These are phyloP conservation scores for Termitomyces sp. DNA, from an alignment of 768 basidiomycete species.

Conservation along the genomic window DNA sequence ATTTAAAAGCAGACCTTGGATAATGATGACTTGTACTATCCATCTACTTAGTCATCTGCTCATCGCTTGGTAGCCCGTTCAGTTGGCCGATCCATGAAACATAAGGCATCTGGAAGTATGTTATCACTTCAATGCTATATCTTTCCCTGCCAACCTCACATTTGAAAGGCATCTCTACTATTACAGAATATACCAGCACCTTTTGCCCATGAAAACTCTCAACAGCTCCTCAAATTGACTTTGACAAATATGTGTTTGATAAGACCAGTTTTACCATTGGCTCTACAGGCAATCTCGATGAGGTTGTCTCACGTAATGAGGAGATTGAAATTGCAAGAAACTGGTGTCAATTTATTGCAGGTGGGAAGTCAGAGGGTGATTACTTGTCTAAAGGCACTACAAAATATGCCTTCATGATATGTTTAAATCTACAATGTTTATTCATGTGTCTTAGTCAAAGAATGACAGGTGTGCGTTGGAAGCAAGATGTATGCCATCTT, in stretches of 20 bases:
- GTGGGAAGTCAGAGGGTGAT: neutral
- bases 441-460: neutral
- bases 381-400: neutral
- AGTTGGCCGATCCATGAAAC: neutral
- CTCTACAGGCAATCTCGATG: neutral
- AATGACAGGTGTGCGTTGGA: neutral
- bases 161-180: neutral
- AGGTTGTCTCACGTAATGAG: neutral
- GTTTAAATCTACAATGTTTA: no score
- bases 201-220: neutral
- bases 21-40: neutral
- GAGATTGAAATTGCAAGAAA: neutral
- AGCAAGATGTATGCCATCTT: neutral
- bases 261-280: neutral
- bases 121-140: no score
- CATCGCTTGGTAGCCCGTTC: neutral
- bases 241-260: neutral
- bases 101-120: neutral
- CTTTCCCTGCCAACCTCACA: no score
- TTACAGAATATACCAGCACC: neutral
- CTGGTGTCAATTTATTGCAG: neutral
- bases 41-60: neutral
- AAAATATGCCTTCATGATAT: neutral
- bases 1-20: neutral
- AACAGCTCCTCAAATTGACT: neutral